Evolutionary conservation across 2,329 filamentous ascomycete genomes (phyloP).

Genomic region (Acrocalymma vagum): DNA sequence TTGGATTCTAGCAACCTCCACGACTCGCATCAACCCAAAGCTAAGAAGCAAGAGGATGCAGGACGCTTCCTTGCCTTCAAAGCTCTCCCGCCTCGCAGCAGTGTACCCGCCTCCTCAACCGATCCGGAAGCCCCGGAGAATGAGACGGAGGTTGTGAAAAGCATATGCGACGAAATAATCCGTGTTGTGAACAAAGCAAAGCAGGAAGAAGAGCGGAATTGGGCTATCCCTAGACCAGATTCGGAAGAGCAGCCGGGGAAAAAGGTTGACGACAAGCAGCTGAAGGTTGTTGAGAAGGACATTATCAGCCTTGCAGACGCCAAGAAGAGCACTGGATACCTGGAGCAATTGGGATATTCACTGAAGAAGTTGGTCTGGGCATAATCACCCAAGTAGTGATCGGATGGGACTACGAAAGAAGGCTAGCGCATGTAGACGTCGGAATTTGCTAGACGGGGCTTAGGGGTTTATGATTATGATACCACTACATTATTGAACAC

Average conservation of each 20-base stretch:
- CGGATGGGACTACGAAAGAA: no score
- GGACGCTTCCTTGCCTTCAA: conserved; percentile 63
- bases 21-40: conserved; percentile 24
- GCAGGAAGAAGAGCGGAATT: conserved; percentile 43
- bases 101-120: conserved; percentile 31
- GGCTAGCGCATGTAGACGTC: no score
- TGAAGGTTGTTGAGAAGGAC: conserved; percentile 66
- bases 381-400: no score
- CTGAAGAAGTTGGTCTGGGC: conserved; percentile 95
- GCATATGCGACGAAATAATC: conserved; percentile 80
- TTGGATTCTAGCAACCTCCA: conserved; percentile 60
- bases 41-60: conserved; percentile 25
- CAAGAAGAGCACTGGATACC: conserved; percentile 81
- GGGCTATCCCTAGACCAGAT: conserved; percentile 43
- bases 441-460: no score
- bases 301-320: conserved; percentile 88
- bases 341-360: conserved; percentile 88
- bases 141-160: conserved; percentile 65
- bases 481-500: no score
- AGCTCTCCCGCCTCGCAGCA: conserved; percentile 60
- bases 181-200: conserved; percentile 66
- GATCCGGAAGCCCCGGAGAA: conserved; percentile 43
- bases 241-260: conserved; percentile 50
- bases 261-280: conserved; percentile 24
- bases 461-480: no score